Evolutionary conservation across 2,329 filamentous ascomycete species (phyloP).

Genomic region (Calycina herbarum): DNA sequence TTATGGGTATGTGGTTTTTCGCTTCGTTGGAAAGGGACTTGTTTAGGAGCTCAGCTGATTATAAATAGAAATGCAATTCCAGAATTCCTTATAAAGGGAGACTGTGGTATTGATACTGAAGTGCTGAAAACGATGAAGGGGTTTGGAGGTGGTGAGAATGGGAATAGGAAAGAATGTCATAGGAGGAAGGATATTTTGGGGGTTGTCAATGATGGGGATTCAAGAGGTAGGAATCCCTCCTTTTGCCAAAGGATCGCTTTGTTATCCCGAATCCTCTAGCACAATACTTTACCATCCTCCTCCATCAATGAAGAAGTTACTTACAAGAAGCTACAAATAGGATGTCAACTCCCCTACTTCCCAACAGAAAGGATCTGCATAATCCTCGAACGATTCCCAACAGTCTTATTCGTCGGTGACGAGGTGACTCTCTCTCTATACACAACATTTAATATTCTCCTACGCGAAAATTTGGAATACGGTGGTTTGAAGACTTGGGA

Average conservation of each 20-base stretch:
- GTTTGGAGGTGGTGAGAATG: neutral
- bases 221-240: neutral
- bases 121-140: neutral
- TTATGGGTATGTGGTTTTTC: neutral
- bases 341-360: slow-evolving; percentile 38
- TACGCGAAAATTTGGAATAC: slow-evolving; percentile 42
- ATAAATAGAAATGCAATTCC: neutral
- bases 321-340: neutral
- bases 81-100: neutral
- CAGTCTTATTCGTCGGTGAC: slow-evolving; percentile 45
- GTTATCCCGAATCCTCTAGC: neutral
- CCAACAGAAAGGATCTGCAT: slow-evolving; percentile 44
- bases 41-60: neutral
- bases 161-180: neutral
- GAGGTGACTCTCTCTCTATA: slow-evolving; percentile 43
- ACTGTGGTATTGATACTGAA: neutral
- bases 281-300: neutral
- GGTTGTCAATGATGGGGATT: neutral
- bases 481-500: slow-evolving; percentile 43
- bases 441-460: slow-evolving; percentile 46
- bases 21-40: neutral
- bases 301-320: neutral
- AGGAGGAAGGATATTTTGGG: neutral
- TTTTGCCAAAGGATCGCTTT: neutral
- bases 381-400: slow-evolving; percentile 45